Conservation (phyloP, 495 filamentous ascomycete species). For the Lentithecium fluviatile region DNA sequence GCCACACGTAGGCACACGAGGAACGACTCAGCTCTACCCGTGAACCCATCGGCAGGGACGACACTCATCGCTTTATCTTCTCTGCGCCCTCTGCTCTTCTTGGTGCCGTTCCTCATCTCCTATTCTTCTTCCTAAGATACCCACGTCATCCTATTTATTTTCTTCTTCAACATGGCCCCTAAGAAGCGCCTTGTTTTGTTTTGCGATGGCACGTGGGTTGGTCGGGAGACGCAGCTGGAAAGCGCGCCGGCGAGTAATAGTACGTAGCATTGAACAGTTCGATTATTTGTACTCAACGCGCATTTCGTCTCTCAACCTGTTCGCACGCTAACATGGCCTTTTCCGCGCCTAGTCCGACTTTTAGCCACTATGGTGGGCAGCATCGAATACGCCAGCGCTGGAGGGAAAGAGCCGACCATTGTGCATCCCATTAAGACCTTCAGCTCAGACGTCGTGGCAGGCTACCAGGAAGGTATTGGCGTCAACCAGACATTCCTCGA, state of each 20-base stretch:
- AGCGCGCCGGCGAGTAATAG: too few relatives aligned
- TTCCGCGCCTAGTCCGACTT: background rate
- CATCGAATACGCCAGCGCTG: background rate
- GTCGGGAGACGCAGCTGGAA: slow-evolving; percentile 10
- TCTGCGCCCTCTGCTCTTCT: background rate
- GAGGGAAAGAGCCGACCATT: background rate
- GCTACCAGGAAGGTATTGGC: slow-evolving; percentile 32
- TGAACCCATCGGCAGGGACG: background rate
- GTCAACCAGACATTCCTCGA: slow-evolving; percentile 28
- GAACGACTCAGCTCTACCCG: background rate
- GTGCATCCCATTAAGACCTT: slow-evolving; percentile 14
- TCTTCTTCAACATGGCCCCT: background rate
- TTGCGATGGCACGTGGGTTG: slow-evolving; percentile 28
- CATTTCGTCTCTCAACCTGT: background rate
- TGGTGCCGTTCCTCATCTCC: background rate
- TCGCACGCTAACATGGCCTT: background rate
- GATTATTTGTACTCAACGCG: background rate
- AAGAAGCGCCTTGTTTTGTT: slow-evolving; percentile 18
- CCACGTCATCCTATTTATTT: background rate
- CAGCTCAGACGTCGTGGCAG: slow-evolving; percentile 1
- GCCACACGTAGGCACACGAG: background rate
- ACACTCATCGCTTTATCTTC: too few relatives aligned
- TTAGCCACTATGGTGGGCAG: slow-evolving; percentile 19
- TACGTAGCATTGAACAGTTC: too few relatives aligned
- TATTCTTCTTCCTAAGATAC: background rate